phyloP scores from a whole-genome alignment of 1,284 basidiomycete species.

The Cryptococcus neoformans region DNA sequence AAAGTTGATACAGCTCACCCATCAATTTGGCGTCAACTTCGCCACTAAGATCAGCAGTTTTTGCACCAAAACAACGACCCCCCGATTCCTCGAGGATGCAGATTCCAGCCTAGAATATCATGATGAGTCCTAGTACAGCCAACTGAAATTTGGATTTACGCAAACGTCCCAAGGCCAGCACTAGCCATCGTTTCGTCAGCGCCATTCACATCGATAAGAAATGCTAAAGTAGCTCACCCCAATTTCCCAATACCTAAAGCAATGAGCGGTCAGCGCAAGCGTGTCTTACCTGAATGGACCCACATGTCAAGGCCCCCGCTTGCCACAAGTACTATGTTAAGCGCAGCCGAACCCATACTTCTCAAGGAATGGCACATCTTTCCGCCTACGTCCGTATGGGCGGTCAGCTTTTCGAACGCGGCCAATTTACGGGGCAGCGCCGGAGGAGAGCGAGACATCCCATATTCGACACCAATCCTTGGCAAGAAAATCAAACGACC shows the following conservation, averaged over 20 bases:
- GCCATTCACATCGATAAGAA: background rate
- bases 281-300: slow-evolving; percentile 18
- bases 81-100: slow-evolving; percentile 91
- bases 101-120: slow-evolving; percentile 64
- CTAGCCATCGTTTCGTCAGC: slow-evolving; percentile 13
- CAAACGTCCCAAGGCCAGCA: slow-evolving; percentile 84
- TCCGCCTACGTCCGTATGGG: slow-evolving; percentile 66
- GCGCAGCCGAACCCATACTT: slow-evolving; percentile 77
- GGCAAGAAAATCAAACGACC: background rate
- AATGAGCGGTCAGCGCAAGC: background rate
- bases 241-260: slow-evolving; percentile 66
- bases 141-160: slow-evolving; percentile 51
- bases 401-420: slow-evolving; percentile 74
- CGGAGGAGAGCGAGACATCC: slow-evolving; percentile 65
- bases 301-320: slow-evolving; percentile 79
- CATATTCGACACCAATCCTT: slow-evolving; percentile 83
- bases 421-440: slow-evolving; percentile 67
- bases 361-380: slow-evolving; percentile 85
- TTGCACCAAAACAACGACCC: slow-evolving; percentile 68
- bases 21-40: slow-evolving; percentile 64
- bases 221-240: slow-evolving; percentile 52
- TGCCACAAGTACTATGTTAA: slow-evolving; percentile 79
- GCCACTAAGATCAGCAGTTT: slow-evolving; percentile 54
- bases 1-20: slow-evolving; percentile 19
- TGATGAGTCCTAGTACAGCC: background rate